Conservation (phyloP, 108 stramenopile species). For the Halocafeteria seosinensis region DNA sequence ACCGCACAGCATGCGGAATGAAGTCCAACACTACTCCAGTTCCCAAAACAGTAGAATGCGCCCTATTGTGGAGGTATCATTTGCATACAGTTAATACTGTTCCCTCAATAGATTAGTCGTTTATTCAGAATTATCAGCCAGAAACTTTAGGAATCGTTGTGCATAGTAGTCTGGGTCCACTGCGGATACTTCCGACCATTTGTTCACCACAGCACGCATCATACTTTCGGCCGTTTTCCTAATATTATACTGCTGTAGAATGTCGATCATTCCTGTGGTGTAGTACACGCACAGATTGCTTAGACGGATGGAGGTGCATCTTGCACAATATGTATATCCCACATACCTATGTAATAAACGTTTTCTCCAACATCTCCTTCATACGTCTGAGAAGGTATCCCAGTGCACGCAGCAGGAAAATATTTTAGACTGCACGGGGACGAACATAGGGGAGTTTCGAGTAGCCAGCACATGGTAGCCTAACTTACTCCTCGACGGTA, state of each 20-base stretch:
- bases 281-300: too few relatives aligned
- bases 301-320: background rate
- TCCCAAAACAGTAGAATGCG: too few relatives aligned
- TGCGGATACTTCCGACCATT: conserved; percentile 17
- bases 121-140: conserved; percentile 9
- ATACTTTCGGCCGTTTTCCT: conserved; percentile 57
- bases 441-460: too few relatives aligned
- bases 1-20: too few relatives aligned
- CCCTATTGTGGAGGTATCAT: too few relatives aligned
- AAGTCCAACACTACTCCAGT: too few relatives aligned
- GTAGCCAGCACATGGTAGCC: too few relatives aligned
- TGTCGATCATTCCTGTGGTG: conserved; percentile 87
- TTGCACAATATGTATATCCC: too few relatives aligned
- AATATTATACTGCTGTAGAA: conserved; percentile 79
- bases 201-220: conserved; percentile 20
- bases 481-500: too few relatives aligned
- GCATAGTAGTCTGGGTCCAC: conserved; percentile 31
- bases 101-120: too few relatives aligned
- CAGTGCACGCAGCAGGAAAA: background rate
- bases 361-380: background rate
- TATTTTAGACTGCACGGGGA: background rate
- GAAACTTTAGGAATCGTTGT: conserved; percentile 32
- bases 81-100: too few relatives aligned
- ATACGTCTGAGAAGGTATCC: background rate
- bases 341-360: too few relatives aligned